Conservation (phyloP, 176 grass and related monocot species). For the Paspalum notatum region DNA sequence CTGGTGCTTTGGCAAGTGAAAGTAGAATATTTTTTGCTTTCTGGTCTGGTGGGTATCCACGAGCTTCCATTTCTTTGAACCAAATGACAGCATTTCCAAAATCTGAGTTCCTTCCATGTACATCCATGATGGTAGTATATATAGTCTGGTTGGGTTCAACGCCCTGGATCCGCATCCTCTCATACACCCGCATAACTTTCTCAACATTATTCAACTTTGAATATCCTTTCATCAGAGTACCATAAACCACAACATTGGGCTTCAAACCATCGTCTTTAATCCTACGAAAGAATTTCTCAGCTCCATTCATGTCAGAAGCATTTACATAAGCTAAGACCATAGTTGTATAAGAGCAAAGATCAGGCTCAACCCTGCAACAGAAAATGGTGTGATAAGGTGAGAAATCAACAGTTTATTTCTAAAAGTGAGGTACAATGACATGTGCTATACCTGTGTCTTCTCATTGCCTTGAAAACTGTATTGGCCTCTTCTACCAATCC, state of each 20-base stretch:
- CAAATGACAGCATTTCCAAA: conserved; percentile 83
- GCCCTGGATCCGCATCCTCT: conserved; percentile 86
- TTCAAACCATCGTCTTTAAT: conserved; percentile 93
- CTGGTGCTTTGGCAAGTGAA: conserved; percentile 65
- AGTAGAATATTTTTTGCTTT: conserved; percentile 88
- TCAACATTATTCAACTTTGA: conserved; percentile 80
- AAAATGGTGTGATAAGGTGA: conserved; percentile 30
- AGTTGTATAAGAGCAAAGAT: conserved; percentile 90
- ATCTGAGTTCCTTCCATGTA: conserved; percentile 78
- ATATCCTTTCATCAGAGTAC: conserved; percentile 97
- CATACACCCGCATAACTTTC: conserved; percentile 82
- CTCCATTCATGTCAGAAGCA: conserved; percentile 83
- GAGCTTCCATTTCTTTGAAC: conserved; percentile 84
- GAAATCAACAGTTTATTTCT: conserved; percentile 29
- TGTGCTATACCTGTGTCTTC: conserved; percentile 68
- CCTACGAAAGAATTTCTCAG: conserved; percentile 90
- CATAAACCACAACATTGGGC: conserved; percentile 90
- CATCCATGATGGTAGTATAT: conserved; percentile 87
- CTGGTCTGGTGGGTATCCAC: conserved; percentile 70
- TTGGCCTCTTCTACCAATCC: conserved; percentile 85
- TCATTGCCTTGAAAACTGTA: conserved; percentile 95
- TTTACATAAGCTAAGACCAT: conserved; percentile 95
- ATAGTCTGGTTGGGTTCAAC: conserved; percentile 88
- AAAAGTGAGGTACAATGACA: not conserved
- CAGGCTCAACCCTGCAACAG: conserved; percentile 71